A percentile compares a stretch with the other conserved stretches of the same genome.
Evolutionary conservation across 306 rosid genomes (phyloP).

Genomic region (Comarum palustre): DNA sequence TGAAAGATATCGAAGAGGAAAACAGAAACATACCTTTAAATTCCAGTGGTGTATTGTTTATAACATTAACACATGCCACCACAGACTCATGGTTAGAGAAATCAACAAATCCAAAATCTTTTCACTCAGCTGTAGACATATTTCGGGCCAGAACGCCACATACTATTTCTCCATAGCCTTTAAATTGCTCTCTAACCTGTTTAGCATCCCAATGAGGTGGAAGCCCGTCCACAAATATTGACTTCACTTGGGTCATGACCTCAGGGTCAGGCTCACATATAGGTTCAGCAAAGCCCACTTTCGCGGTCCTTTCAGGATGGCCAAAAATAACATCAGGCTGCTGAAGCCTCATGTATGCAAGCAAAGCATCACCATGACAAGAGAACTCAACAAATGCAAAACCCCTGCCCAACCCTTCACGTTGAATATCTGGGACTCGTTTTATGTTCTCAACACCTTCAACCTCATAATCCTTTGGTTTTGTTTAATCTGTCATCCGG

Average conservation of each 20-base stretch:
- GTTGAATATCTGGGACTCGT: constrained; percentile 59
- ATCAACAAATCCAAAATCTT: constrained; percentile 84
- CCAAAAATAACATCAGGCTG: constrained; percentile 79
- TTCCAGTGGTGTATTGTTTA: constrained; percentile 48
- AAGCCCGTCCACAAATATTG: constrained; percentile 73
- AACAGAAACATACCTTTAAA: constrained; percentile 46
- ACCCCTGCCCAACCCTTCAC: constrained; percentile 66
- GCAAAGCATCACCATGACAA: constrained; percentile 70
- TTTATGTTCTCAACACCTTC: constrained; percentile 72
- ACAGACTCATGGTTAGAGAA: constrained; percentile 79
- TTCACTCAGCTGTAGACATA: constrained; percentile 69
- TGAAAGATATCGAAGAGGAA: background rate
- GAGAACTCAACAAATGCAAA: constrained; percentile 79
- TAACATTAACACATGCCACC: constrained; percentile 56
- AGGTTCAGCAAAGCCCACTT: constrained; percentile 89
- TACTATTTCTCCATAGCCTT: constrained; percentile 62
- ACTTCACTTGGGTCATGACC: constrained; percentile 77
- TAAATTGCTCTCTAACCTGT: constrained; percentile 43
- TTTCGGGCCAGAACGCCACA: constrained; percentile 61
- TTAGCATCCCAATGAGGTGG: constrained; percentile 76
- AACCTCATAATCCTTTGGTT: constrained; percentile 63
- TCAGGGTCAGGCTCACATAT: constrained; percentile 61
- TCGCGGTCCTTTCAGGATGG: constrained; percentile 74
- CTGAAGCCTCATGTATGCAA: constrained; percentile 84
- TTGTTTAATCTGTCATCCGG: constrained; percentile 58